These are phyloP conservation scores for Rachicladosporium sp. DNA, from an alignment of 2,329 filamentous ascomycete genomes.

Conservation along the genomic window DNA sequence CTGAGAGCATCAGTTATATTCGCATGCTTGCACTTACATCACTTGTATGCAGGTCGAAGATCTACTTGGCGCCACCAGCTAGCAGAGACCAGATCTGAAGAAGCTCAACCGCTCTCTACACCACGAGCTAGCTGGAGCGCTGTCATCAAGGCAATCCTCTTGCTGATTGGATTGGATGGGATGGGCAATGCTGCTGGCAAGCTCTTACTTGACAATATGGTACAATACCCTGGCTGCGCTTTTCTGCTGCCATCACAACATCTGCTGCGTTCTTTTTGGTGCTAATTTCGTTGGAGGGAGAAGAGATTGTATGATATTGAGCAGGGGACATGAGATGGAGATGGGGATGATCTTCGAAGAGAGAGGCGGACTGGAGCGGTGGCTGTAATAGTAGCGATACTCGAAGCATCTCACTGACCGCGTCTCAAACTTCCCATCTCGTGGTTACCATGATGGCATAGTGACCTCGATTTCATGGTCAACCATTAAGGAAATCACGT, in stretches of 20 bases:
- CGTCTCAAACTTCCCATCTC: too few species aligned
- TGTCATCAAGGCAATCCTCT: not conserved
- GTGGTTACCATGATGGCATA: too few species aligned
- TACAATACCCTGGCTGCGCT: not conserved
- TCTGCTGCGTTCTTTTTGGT: not conserved
- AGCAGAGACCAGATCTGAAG: not conserved
- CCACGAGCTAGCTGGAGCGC: conserved; percentile 5
- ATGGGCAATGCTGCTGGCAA: conserved; percentile 3
- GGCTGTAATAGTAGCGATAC: too few species aligned
- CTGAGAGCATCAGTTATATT: conserved; percentile 5
- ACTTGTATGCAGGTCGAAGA: conserved; percentile 1
- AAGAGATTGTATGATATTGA: too few species aligned
- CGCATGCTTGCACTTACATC: conserved; percentile 1
- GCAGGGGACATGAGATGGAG: too few species aligned
- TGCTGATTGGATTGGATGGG: conserved; percentile 7
- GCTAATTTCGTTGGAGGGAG: not conserved
- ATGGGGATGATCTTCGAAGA: too few species aligned
- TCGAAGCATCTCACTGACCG: too few species aligned
- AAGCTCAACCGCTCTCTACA: conserved; percentile 7
- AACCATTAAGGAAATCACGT: too few species aligned
- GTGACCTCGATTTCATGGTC: too few species aligned
- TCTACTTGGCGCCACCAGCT: not conserved
- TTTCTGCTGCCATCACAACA: conserved; percentile 1
- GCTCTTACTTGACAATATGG: conserved; percentile 3
- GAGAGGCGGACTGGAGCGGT: too few species aligned